A percentile compares a stretch with the other conserved stretches of the same genome.
Evolutionary conservation across 2,329 filamentous ascomycete genomes (phyloP).

Genomic region (Dendryphion nanum): DNA sequence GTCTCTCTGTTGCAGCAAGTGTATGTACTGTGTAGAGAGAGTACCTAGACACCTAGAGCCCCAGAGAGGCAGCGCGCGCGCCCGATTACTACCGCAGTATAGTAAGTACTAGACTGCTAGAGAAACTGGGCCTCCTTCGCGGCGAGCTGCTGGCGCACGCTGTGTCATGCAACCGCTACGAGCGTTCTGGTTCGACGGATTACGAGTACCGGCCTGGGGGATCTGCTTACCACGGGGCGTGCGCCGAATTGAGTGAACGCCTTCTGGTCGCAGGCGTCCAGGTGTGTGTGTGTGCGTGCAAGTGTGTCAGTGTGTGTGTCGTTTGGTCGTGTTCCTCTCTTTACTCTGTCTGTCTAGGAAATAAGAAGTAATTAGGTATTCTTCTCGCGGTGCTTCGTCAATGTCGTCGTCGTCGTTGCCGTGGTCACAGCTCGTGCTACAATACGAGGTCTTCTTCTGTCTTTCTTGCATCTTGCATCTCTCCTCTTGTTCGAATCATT

Average conservation of each 20-base stretch:
- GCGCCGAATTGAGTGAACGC: conserved; percentile 13
- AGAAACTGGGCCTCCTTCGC: too few relatives aligned
- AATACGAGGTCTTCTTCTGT: conserved; percentile 3
- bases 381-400: conserved; percentile 16
- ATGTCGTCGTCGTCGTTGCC: conserved; percentile 6
- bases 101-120: too few relatives aligned
- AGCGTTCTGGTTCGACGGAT: conserved; percentile 26
- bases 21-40: background rate
- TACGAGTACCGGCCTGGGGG: conserved; percentile 26
- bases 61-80: background rate
- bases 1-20: background rate
- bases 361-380: too few relatives aligned
- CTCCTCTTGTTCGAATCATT: conserved; percentile 1
- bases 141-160: conserved; percentile 19
- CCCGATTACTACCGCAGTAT: too few relatives aligned
- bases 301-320: too few relatives aligned
- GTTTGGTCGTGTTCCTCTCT: too few relatives aligned
- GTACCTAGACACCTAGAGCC: background rate
- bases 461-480: conserved; percentile 4
- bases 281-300: too few relatives aligned
- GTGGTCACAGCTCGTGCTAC: conserved; percentile 15
- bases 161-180: conserved; percentile 29
- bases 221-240: conserved; percentile 28
- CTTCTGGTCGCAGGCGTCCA: too few relatives aligned
- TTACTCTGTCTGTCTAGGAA: too few relatives aligned